Percentiles rank a stretch among this genome's conserved stretches.
phyloP scores from a whole-genome alignment of 2,329 filamentous ascomycete species.

The Lachnellula suecica region DNA sequence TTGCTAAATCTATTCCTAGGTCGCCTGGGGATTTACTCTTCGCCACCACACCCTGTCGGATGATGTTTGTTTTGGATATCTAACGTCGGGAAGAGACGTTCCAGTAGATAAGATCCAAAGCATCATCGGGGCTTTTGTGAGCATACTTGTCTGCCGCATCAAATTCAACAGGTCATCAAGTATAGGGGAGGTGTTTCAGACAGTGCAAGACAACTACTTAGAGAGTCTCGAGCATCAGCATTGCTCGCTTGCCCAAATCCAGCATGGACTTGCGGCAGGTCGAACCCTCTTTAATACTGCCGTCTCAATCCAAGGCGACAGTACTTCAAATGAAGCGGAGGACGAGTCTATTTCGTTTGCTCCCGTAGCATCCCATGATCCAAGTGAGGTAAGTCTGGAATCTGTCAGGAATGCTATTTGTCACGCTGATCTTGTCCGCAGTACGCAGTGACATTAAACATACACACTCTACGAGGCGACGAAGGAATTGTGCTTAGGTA shows the following conservation, averaged over 20 bases:
- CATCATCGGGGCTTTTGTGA: constrained; percentile 45
- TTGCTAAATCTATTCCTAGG: neutral
- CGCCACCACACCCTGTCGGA: constrained; percentile 37
- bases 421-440: constrained; percentile 16
- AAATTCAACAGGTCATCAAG: constrained; percentile 13
- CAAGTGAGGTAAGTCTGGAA: constrained; percentile 17
- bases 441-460: constrained; percentile 36
- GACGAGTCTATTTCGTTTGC: constrained; percentile 6
- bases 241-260: constrained; percentile 43
- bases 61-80: constrained; percentile 40
- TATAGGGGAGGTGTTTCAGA: constrained; percentile 29
- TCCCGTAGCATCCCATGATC: constrained; percentile 9
- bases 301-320: constrained; percentile 16
- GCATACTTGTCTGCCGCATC: constrained; percentile 36
- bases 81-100: constrained; percentile 42
- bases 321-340: neutral
- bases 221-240: constrained; percentile 34
- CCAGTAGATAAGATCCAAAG: constrained; percentile 44
- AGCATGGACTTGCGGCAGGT: constrained; percentile 23
- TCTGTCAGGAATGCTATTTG: no score
- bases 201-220: constrained; percentile 34
- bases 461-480: constrained; percentile 1
- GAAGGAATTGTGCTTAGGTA: constrained; percentile 26
- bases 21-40: constrained; percentile 14
- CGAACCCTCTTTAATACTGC: constrained; percentile 25